phyloP scores from a whole-genome alignment of 306 rosid species.

The Dalbergia oliveri region DNA sequence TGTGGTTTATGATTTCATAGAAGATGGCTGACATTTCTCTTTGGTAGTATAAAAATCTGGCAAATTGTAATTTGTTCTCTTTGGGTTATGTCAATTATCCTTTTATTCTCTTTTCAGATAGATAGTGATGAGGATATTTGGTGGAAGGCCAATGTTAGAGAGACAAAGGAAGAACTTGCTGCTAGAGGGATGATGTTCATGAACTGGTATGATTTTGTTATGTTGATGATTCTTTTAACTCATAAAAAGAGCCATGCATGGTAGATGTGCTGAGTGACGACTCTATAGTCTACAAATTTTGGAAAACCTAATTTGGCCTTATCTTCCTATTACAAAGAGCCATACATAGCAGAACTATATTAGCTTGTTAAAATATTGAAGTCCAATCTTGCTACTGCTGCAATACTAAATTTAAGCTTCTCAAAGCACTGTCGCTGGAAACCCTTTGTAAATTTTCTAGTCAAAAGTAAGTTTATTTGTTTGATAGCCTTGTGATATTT shows the following conservation, averaged over 20 bases:
- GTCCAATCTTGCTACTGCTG: not conserved
- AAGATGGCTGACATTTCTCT: conserved; percentile 36
- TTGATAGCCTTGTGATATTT: not conserved
- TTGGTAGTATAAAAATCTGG: conserved; percentile 16
- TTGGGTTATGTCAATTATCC: conserved; percentile 5
- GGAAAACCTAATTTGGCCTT: conserved; percentile 1
- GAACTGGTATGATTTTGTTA: conserved; percentile 60
- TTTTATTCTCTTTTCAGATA: conserved; percentile 56
- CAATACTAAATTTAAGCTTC: not conserved
- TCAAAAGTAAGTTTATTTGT: not conserved
- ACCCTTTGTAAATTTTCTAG: not conserved
- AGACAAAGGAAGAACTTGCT: conserved; percentile 72
- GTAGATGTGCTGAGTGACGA: conserved; percentile 17
- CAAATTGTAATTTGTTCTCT: conserved; percentile 14
- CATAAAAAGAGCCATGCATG: conserved; percentile 2
- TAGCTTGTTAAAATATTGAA: conserved; percentile 12
- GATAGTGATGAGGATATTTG: conserved; percentile 69
- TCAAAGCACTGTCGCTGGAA: not conserved
- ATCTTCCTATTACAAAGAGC: conserved; percentile 12
- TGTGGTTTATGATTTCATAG: conserved; percentile 23
- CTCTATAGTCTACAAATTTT: conserved; percentile 3
- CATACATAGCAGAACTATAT: not conserved
- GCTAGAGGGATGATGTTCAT: conserved; percentile 73
- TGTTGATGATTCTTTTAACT: conserved; percentile 20
- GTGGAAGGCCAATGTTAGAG: conserved; percentile 77